A percentile compares a stretch with the other conserved stretches of the same genome.
These are phyloP conservation scores for Eleusine coracana DNA, from an alignment of 176 grass and related monocot genomes.

Conservation along the genomic window DNA sequence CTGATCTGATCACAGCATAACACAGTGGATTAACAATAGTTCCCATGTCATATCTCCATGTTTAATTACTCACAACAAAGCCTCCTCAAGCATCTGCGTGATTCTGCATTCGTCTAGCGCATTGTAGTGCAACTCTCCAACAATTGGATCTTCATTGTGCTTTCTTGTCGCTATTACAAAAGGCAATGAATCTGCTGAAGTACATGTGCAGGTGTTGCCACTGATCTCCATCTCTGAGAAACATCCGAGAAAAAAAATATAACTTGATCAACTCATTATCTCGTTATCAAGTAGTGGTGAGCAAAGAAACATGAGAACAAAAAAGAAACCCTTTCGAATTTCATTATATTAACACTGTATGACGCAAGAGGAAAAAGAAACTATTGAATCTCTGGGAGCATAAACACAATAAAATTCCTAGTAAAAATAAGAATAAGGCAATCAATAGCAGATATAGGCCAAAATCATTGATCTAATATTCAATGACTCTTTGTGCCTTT, in stretches of 20 bases:
- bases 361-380: no score
- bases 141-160: neutral
- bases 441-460: constrained; percentile 37
- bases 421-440: constrained; percentile 15
- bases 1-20: neutral
- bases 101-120: neutral
- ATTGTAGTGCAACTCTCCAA: neutral
- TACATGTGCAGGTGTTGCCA: neutral
- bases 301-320: no score
- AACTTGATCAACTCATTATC: no score
- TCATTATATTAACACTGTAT: no score
- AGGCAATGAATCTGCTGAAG: neutral
- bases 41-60: neutral
- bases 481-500: constrained; percentile 9
- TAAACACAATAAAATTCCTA: neutral
- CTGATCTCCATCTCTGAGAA: neutral
- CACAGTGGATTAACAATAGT: neutral
- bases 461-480: constrained; percentile 29
- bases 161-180: neutral
- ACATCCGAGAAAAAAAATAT: no score
- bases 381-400: neutral
- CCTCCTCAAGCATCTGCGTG: neutral
- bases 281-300: no score
- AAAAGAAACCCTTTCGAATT: no score
- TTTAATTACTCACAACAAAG: neutral